A percentile compares a stretch with the other conserved stretches of the same genome.
phyloP scores from a whole-genome alignment of 176 grass and related monocot genomes.

The Aegilops longissima region DNA sequence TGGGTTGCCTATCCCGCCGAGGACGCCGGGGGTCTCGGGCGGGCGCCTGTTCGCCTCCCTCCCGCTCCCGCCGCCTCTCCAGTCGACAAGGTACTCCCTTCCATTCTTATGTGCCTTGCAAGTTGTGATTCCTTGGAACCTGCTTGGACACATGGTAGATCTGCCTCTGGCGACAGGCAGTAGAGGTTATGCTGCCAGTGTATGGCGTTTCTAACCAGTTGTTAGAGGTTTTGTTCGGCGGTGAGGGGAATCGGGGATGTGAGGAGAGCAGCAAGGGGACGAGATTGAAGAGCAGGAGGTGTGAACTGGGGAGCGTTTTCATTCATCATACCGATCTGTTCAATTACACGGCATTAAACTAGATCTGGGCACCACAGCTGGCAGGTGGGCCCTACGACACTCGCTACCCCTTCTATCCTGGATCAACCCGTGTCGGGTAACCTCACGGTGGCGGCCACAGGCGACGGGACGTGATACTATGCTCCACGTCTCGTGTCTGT shows the following conservation, averaged over 20 bases:
- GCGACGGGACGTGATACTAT: background rate
- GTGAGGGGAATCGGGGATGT: background rate
- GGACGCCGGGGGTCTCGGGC: conserved; percentile 19
- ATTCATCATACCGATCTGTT: background rate
- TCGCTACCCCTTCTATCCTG: background rate
- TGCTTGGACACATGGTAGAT: background rate
- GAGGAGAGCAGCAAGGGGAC: background rate
- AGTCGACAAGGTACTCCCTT: conserved; percentile 43
- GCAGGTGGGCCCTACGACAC: background rate
- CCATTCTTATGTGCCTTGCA: background rate
- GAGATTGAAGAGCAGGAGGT: background rate
- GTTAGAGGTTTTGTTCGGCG: background rate
- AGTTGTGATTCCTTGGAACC: background rate
- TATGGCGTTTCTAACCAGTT: background rate
- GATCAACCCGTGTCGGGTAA: background rate
- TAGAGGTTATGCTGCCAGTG: background rate
- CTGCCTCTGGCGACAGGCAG: background rate
- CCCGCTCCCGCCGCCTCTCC: conserved; percentile 43
- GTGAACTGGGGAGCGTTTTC: background rate
- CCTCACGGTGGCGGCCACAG: background rate
- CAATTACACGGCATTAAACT: background rate
- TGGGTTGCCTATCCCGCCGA: conserved; percentile 2
- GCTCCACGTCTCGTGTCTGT: background rate
- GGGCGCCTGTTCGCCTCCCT: conserved; percentile 46
- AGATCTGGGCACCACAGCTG: background rate